Evolutionary conservation across 2,329 filamentous ascomycete genomes (phyloP).

Genomic region (Verticillium albo-atrum): DNA sequence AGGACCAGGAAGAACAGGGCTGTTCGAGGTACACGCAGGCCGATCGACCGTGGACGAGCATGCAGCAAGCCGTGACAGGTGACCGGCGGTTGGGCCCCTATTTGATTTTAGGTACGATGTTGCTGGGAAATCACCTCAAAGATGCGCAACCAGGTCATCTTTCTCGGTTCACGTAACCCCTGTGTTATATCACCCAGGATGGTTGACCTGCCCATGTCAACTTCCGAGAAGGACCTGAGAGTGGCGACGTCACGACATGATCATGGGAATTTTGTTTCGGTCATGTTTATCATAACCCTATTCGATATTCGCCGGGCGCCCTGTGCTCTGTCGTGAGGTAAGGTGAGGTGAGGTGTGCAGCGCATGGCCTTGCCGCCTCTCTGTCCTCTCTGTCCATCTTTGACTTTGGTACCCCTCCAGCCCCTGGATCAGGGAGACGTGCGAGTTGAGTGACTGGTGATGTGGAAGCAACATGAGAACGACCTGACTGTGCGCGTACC

Average conservation of each 20-base stretch:
- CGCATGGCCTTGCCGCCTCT: not conserved
- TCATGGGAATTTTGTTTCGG: not conserved
- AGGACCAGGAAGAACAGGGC: not conserved
- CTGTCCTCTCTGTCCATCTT: not conserved
- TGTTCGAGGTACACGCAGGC: not conserved
- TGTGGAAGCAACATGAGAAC: not conserved
- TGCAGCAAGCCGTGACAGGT: not conserved
- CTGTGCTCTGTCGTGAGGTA: not conserved
- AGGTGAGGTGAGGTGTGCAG: not conserved
- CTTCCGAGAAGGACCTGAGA: not conserved
- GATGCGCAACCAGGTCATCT: not conserved
- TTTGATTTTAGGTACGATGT: not conserved
- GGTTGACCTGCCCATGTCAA: not conserved
- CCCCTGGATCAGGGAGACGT: not conserved
- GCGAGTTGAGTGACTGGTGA: not conserved
- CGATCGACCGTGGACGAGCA: not conserved
- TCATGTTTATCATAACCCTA: not conserved
- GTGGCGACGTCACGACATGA: not conserved
- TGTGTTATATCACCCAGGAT: not conserved
- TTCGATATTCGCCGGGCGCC: not conserved
- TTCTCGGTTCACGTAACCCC: not conserved
- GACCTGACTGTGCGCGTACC: not conserved
- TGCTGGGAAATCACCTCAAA: not conserved
- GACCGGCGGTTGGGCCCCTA: not conserved
- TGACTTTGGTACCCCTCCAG: not conserved